Evolutionary conservation across 2,329 filamentous ascomycete species (phyloP), one percentile per base, ranked within the genome.

Genomic region (Emmonsia crescens): DNA sequence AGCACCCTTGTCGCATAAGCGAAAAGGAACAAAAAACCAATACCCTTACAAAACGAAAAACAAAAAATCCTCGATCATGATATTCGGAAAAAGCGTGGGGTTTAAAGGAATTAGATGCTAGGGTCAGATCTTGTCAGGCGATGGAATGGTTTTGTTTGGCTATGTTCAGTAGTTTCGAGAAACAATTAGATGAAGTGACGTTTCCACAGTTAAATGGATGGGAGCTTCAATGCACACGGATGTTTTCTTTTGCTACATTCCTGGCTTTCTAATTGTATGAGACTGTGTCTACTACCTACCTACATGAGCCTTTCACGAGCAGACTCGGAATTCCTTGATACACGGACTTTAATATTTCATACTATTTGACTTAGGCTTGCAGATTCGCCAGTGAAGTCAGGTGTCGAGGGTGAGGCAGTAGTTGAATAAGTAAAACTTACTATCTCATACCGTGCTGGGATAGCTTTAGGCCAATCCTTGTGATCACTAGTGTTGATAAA

Each of bases 1-100:
- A 89, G 85, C 85, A 96, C 91, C 77, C 83, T 96, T 74, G 91
- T 96, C 79, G 86, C 91, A 80, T 96, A 93, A 87, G 79, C 76
- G 74, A 56, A 56, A 49, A 42, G 33, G 52, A 40, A 36, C 36
- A 31, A 54, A 27, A 21, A 16, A 24, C 33, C 51, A 21, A 29
- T 27, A 57, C 12, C 24, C 12, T 8, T n/a, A 51, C 60, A 49
- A 52, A 8, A 31, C 21, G 40, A 63, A 51, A 63, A 51, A 59
- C 44, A 29, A n/a, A 24, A 27, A 44, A 38, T 38, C 27, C 14
- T 57, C 31, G 24, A 21, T 57, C 38, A 31, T 44, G 55, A 33
- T 57, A 44, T 57, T 57, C 27, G 8, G 16, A 16, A 21, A 14
- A 46, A n/a, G 5, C 14, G 16, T 31, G 21, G 16, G 55, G 14